Conservation (phyloP, 2,329 filamentous ascomycete genomes). For the Fusarium chlamydosporum region DNA sequence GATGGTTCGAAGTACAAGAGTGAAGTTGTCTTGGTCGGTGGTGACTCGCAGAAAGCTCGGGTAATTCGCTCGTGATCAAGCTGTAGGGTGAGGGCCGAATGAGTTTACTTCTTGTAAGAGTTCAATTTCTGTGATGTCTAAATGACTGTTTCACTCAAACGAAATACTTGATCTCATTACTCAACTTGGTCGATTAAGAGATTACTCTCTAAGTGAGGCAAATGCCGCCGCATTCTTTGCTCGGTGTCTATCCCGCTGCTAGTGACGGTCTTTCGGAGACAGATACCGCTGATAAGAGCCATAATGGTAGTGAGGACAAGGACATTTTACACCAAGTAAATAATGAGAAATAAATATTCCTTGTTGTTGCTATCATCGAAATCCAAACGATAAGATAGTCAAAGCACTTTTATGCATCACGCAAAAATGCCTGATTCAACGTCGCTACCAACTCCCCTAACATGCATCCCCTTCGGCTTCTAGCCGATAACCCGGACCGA, state of each 20-base stretch:
- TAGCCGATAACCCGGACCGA: conserved; percentile 37
- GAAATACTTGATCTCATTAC: neutral
- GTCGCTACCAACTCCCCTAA: conserved; percentile 6
- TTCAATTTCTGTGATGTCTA: neutral
- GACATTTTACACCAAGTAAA: neutral
- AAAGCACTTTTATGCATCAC: neutral
- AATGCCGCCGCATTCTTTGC: conserved; percentile 7
- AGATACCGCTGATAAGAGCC: conserved; percentile 21
- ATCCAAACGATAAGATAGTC: no score
- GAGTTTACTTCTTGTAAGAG: neutral
- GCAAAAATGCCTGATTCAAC: conserved; percentile 17
- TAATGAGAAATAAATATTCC: neutral
- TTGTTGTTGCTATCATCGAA: no score
- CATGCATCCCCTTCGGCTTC: conserved; percentile 32
- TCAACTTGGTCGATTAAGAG: conserved; percentile 5
- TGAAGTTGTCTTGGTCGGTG: conserved; percentile 18
- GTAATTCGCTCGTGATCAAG: conserved; percentile 42
- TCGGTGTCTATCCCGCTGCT: conserved; percentile 38
- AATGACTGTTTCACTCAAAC: neutral
- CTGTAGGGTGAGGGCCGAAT: neutral
- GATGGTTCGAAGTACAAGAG: conserved; percentile 8
- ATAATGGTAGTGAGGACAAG: neutral
- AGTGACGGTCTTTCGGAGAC: conserved; percentile 29
- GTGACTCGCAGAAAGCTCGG: conserved; percentile 49
- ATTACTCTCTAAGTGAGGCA: conserved; percentile 13